These are phyloP conservation scores for Neocallimastix lanati DNA, from an alignment of 192 early-diverging fungal genomes.

Conservation along the genomic window DNA sequence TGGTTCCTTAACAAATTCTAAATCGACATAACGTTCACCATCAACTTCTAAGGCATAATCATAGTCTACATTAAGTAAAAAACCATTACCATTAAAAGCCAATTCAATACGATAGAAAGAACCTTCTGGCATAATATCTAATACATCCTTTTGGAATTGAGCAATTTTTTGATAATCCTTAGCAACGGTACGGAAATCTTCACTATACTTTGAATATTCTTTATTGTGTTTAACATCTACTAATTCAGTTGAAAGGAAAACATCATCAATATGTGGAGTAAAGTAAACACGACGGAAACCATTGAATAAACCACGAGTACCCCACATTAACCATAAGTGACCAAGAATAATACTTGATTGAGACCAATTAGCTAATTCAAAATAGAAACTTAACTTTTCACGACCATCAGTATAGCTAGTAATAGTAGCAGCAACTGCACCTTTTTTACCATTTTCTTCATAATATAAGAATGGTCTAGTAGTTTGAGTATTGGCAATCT, in stretches of 20 bases:
- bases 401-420: constrained; percentile 9
- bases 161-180: constrained; percentile 12
- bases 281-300: constrained; percentile 25
- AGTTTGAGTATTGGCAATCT: no score
- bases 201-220: neutral
- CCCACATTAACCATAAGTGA: constrained; percentile 21
- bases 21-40: constrained; percentile 7
- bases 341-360: constrained; percentile 5
- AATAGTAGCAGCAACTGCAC: constrained; percentile 8
- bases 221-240: no score
- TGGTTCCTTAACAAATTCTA: constrained; percentile 12
- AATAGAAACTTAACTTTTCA: constrained; percentile 22
- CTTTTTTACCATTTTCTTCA: no score
- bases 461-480: no score
- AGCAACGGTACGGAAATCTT: constrained; percentile 7
- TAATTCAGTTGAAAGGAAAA: constrained; percentile 6
- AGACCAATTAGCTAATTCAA: constrained; percentile 18
- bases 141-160: constrained; percentile 17
- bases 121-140: constrained; percentile 12
- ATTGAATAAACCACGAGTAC: constrained; percentile 17
- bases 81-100: constrained; percentile 20
- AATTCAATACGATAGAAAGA: constrained; percentile 13
- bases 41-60: constrained; percentile 6
- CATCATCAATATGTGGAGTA: constrained; percentile 14
- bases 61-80: constrained; percentile 5